A percentile compares a stretch with the other conserved stretches of the same genome.
Evolutionary conservation across 306 rosid species (phyloP).

Genomic region (Prunus dulcis): DNA sequence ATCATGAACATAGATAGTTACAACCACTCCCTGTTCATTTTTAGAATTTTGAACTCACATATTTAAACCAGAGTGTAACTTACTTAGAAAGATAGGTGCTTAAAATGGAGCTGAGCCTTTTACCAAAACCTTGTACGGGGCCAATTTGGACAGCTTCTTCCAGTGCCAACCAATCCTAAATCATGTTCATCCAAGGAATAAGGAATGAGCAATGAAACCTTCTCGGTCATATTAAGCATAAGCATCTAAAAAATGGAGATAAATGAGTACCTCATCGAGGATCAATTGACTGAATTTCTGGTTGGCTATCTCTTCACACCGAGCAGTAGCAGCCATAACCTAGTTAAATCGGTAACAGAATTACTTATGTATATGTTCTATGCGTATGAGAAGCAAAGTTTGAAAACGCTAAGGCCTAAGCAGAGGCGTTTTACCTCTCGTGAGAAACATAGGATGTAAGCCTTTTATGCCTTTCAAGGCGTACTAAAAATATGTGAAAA

Average conservation of each 20-base stretch:
- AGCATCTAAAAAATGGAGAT: not conserved
- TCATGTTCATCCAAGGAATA: slow-evolving; percentile 22
- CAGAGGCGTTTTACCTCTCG: no score
- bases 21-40: not conserved
- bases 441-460: not conserved
- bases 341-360: slow-evolving; percentile 3
- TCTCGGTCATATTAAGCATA: not conserved
- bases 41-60: not conserved
- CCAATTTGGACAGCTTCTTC: slow-evolving; percentile 62
- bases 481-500: no score
- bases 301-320: slow-evolving; percentile 81
- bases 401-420: not conserved
- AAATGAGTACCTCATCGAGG: slow-evolving; percentile 51
- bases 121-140: slow-evolving; percentile 71
- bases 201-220: slow-evolving; percentile 4
- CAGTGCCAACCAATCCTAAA: slow-evolving; percentile 75
- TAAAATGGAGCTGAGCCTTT: slow-evolving; percentile 58
- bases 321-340: slow-evolving; percentile 96
- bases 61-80: slow-evolving; percentile 31
- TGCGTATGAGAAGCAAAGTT: slow-evolving; percentile 12
- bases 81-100: slow-evolving; percentile 64
- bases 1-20: not conserved
- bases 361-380: not conserved
- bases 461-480: no score
- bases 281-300: slow-evolving; percentile 49